These are phyloP conservation scores for Elaeis guineensis DNA, from an alignment of 176 grass and related monocot species.

Conservation along the genomic window DNA sequence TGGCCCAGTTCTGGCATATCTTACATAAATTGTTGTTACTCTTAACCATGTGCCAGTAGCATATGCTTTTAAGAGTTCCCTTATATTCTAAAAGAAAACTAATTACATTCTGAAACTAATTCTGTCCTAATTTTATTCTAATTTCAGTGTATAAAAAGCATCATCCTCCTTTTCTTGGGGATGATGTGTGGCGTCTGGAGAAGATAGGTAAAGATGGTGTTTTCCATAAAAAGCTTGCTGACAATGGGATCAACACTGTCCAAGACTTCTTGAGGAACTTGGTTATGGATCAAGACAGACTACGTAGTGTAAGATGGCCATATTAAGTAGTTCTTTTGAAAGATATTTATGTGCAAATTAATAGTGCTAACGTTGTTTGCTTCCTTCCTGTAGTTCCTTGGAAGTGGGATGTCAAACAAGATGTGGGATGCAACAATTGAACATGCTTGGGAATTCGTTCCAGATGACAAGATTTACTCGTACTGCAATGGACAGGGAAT, in stretches of 20 bases:
- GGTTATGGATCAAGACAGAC: constrained; percentile 50
- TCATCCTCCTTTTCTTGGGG: constrained; percentile 52
- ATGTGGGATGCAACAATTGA: constrained; percentile 75
- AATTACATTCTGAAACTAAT: too few species aligned
- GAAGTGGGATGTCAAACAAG: constrained; percentile 78
- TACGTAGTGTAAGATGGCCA: constrained; percentile 45
- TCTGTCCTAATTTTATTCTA: background rate
- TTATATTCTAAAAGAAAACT: too few species aligned
- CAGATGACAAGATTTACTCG: constrained; percentile 59
- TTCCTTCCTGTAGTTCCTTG: constrained; percentile 39
- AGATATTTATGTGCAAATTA: background rate
- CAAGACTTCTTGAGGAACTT: constrained; percentile 77
- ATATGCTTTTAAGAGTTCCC: too few species aligned
- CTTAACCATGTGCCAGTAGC: too few species aligned
- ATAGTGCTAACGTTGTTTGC: background rate
- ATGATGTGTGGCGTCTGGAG: constrained; percentile 76
- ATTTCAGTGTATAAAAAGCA: constrained; percentile 77
- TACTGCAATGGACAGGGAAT: constrained; percentile 47
- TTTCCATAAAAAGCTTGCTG: constrained; percentile 73
- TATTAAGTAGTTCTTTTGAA: too few species aligned
- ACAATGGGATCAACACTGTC: constrained; percentile 54
- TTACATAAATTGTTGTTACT: too few species aligned
- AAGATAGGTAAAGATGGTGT: constrained; percentile 86
- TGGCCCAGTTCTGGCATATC: too few species aligned
- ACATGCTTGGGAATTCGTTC: constrained; percentile 58